Conservation (phyloP, 176 grass and related monocot species). For the Oryza meyeriana region DNA sequence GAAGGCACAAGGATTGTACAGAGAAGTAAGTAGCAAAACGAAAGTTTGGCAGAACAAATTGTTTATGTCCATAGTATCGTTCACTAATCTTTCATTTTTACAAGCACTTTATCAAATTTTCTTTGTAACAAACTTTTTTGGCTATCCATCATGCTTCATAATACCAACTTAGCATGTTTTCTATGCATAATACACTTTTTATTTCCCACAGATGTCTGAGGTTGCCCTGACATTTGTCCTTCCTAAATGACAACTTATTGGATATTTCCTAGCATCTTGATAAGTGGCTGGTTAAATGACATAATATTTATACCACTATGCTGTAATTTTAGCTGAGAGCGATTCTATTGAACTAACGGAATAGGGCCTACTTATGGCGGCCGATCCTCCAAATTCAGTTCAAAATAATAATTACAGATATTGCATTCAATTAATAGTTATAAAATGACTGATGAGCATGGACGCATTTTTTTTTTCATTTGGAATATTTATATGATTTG, state of each 20-base stretch:
- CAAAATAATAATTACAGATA: neutral
- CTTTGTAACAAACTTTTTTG: neutral
- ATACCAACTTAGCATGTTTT: neutral
- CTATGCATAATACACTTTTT: neutral
- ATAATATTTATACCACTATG: neutral
- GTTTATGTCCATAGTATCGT: neutral
- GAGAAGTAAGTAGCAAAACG: conserved; percentile 37
- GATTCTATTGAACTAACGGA: neutral
- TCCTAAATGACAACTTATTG: neutral
- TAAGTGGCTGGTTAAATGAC: neutral
- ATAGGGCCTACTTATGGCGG: neutral
- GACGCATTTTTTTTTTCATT: neutral
- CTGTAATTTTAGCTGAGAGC: neutral
- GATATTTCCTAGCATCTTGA: neutral
- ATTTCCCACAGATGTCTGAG: neutral
- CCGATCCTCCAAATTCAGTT: neutral
- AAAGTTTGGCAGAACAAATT: neutral
- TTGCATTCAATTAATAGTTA: neutral
- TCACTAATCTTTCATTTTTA: neutral
- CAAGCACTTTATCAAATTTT: neutral
- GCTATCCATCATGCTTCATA: neutral
- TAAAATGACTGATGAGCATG: neutral
- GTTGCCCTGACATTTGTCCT: conserved; percentile 6
- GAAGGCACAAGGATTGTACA: conserved; percentile 59
- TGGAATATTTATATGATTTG: neutral